phyloP scores from a whole-genome alignment of 495 filamentous ascomycete species.

The Barbatosphaeria neglecta region DNA sequence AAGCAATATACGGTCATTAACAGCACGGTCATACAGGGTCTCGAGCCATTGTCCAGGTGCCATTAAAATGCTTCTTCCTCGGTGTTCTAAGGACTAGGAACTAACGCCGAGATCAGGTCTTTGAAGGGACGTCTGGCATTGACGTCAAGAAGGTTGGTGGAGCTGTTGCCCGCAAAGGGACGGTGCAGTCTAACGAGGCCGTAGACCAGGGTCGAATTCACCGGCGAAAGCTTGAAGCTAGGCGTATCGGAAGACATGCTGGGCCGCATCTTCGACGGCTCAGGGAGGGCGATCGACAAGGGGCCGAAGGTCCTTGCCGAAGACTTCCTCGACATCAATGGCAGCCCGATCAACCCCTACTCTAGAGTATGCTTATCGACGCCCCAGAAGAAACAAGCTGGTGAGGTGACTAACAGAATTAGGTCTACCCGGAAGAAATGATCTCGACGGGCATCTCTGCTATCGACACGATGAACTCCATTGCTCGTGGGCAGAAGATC shows the following conservation, averaged over 20 bases:
- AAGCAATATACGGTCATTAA: conserved; percentile 6
- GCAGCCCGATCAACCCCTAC: conserved; percentile 97
- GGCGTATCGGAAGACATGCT: conserved; percentile 99
- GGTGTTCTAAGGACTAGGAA: neutral
- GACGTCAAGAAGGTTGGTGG: conserved; percentile 87
- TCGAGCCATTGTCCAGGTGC: conserved; percentile 88
- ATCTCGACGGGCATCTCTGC: conserved; percentile 98
- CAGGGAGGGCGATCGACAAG: conserved; percentile 94
- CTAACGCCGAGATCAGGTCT: conserved; percentile 52
- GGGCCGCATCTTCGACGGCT: conserved; percentile 97
- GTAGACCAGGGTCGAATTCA: conserved; percentile 93
- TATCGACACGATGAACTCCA: conserved; percentile 99
- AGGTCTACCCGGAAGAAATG: conserved; percentile 99
- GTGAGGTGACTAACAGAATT: conserved; percentile 7
- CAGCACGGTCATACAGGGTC: conserved; percentile 44
- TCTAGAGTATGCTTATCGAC: conserved; percentile 55
- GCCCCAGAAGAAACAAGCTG: neutral
- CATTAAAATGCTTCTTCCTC: conserved; percentile 5
- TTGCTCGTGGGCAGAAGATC: conserved; percentile 98
- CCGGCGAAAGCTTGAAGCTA: conserved; percentile 90
- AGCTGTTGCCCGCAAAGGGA: neutral
- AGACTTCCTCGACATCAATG: conserved; percentile 98
- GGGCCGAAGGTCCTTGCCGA: conserved; percentile 96
- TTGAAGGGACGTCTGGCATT: conserved; percentile 92
- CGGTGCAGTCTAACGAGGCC: conserved; percentile 4